Evolutionary conservation across 2,329 filamentous ascomycete genomes (phyloP).

Genomic region (Diplodia sapinea): DNA sequence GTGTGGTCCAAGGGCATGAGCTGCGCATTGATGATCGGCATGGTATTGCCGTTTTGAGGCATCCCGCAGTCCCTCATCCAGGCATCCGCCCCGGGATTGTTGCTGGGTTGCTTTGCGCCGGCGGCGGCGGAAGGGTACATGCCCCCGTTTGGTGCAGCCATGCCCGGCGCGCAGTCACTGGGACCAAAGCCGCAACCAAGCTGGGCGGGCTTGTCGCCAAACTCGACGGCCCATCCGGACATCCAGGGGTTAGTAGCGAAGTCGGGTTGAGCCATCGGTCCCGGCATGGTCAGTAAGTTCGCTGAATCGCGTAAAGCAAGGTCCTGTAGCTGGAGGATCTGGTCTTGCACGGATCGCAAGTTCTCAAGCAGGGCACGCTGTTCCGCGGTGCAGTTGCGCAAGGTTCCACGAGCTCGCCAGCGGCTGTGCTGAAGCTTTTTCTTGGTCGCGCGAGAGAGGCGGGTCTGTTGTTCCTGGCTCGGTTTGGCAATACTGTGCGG

Average conservation of each 20-base stretch:
- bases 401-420: constrained; percentile 27
- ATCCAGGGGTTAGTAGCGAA: background rate
- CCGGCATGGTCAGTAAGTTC: background rate
- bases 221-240: constrained; percentile 9
- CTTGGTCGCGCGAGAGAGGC: constrained; percentile 12
- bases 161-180: background rate
- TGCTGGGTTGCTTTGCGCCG: background rate
- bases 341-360: constrained; percentile 10
- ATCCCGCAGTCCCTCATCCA: background rate
- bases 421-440: constrained; percentile 30
- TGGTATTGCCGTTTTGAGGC: background rate
- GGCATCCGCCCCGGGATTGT: background rate
- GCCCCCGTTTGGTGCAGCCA: background rate
- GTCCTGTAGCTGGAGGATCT: constrained; percentile 20
- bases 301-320: background rate
- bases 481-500: background rate
- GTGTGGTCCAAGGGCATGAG: background rate
- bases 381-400: constrained; percentile 24
- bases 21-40: constrained; percentile 13
- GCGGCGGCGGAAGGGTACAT: background rate
- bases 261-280: constrained; percentile 13
- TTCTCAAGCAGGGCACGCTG: constrained; percentile 23
- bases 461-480: background rate
- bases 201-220: constrained; percentile 5
- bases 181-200: constrained; percentile 15